Base-by-base conservation (phyloP, 1,284 basidiomycete species). In the Ustilago trichophora region DNA sequence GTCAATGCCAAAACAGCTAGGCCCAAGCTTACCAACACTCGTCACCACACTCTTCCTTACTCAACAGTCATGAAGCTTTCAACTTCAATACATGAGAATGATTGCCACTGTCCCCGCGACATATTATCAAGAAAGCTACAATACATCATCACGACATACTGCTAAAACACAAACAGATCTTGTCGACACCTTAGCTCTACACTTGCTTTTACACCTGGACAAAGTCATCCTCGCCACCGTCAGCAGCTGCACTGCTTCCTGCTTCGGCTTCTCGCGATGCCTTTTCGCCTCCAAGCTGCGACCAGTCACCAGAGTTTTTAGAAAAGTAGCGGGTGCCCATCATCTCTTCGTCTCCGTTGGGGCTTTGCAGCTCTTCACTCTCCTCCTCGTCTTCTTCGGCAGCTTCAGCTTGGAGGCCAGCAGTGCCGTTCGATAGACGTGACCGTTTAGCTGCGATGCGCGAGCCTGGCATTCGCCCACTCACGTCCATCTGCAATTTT, bases 301-400 rank as follows among this genome's bases (percentile, higher is more conserved):
- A 69, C 66, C 66, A 70, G 35, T 71, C 67, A 9, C 62, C 67
- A 35, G 57, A 71, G 15, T 12, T 35, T 38, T 65, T 66, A 26
- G 53, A 56, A 13, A 42, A 22, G 18, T 37, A 48, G 15, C 49
- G 41, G 11, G 41, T 40, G 0, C 35, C 36, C 52, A 56, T 55
- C 64, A 67, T 42, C 45, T 47, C 64, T 26, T 53, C 64, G 6
- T 53, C 62, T 4, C 46, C 54, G 15, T 36, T 38, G 10, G 62
- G 44, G 18, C 49, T 57, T 19, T 48, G 49, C 38, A 58, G 35
- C 40, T 21, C 22, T 32, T 64, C 43, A 24, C 45, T 33, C 2
- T 45, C 45, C 2, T 43, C 57, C 2, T 57, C 58, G 7, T 38
- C 33, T 1, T n/a, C n/a, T n/a, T 0, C 41, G 8, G 26, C 42